Conservation (phyloP, 352 stramenopile species). For the Phytophthora multivora region DNA sequence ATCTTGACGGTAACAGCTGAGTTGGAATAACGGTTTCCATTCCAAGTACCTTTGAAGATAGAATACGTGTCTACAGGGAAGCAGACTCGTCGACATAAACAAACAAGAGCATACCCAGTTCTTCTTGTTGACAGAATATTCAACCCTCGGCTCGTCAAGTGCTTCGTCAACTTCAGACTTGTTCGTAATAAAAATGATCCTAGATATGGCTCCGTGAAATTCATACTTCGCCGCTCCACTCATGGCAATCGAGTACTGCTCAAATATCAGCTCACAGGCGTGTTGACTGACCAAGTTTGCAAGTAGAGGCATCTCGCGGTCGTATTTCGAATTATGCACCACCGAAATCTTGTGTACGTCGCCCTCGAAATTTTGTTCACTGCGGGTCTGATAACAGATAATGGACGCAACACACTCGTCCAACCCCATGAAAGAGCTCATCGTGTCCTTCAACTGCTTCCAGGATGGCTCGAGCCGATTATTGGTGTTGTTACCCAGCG, state of each 20-base stretch:
- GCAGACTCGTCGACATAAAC: background rate
- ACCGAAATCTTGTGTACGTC: conserved; percentile 14
- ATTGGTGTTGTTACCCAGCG: background rate
- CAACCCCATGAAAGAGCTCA: conserved; percentile 12
- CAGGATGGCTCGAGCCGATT: conserved; percentile 34
- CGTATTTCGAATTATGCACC: conserved; percentile 17
- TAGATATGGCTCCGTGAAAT: too few relatives aligned
- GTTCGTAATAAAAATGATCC: background rate
- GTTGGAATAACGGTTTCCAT: conserved; percentile 20
- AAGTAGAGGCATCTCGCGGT: conserved; percentile 16
- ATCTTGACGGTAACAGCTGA: conserved; percentile 12
- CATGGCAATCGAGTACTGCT: background rate
- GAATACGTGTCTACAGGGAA: background rate
- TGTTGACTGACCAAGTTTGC: background rate
- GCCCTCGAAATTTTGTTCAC: conserved; percentile 1
- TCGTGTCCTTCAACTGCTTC: conserved; percentile 28
- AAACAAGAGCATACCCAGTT: background rate
- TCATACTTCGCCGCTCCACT: background rate
- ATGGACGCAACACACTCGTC: background rate
- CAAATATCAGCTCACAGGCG: background rate
- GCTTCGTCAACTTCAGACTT: background rate
- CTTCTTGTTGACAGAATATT: background rate
- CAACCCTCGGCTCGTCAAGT: background rate
- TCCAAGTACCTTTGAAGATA: conserved; percentile 2
- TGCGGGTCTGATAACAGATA: conserved; percentile 6